Percentiles rank a stretch among this genome's conserved stretches.
Evolutionary conservation across 2,329 filamentous ascomycete genomes (phyloP).

Genomic region (Penicillium psychrosexuale): DNA sequence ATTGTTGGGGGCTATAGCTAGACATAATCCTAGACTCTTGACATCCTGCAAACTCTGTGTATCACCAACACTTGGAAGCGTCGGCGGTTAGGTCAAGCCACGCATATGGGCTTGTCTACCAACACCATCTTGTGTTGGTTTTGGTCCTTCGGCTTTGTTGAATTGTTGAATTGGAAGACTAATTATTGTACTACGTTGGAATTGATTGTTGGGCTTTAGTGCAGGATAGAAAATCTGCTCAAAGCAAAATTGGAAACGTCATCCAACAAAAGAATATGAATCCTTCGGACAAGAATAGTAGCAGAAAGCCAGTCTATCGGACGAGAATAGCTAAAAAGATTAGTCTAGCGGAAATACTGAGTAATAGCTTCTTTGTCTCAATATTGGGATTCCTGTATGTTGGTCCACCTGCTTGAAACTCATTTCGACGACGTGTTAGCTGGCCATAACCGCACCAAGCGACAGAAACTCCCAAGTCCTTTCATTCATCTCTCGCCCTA

Average conservation of each 20-base stretch:
- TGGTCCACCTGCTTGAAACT: background rate
- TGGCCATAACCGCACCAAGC: slow-evolving; percentile 4
- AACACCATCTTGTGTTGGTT: background rate
- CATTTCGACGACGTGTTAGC: background rate
- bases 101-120: background rate
- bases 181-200: background rate
- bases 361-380: background rate
- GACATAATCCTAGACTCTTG: background rate
- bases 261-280: background rate
- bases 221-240: background rate
- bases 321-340: background rate
- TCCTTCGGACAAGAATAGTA: background rate
- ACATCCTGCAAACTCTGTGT: background rate
- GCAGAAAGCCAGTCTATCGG: background rate
- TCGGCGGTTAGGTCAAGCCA: background rate
- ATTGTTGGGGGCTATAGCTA: background rate
- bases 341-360: background rate
- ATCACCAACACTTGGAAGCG: background rate
- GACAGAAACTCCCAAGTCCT: background rate
- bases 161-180: background rate
- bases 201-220: background rate
- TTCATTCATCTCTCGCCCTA: background rate
- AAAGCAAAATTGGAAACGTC: background rate
- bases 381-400: background rate
- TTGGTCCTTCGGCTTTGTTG: background rate